Base-by-base conservation (phyloP, 805 yeast species). In the Alloascoidea hylecoeti region DNA sequence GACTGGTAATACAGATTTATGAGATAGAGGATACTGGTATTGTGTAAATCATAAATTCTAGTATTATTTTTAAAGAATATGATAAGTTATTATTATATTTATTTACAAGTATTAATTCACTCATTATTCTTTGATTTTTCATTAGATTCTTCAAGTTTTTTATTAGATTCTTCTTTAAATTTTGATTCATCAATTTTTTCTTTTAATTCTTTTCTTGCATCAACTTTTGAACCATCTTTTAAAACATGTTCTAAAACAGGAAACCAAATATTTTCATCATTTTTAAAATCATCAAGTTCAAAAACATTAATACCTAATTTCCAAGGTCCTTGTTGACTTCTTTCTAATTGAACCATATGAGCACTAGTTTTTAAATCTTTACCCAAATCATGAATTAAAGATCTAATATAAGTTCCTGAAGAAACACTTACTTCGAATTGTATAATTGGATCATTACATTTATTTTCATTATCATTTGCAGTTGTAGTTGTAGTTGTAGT, bases 391-490 rank as follows among this genome's bases (percentile, higher is more conserved):
- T 94, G 84, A 36, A 92, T 67, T 39, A 92, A 60, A 2, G 96
- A 80, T 46, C 99, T 69, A 36, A 92, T 86, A 50, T 92, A 92
- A 0, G 97, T 92, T 1, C 99, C 99, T 0, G 96, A 85, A 1
- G 95, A 80, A 1, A 89, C 98, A 27, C 72, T 68, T 3, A 94
- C 72, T 13, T 68, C 70, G 46, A 92, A 72, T 48, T 80, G 88
- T 17, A 89, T 49, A 36, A 79, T 48, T 1, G 61, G 61, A 5
- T 50, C 50, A n/a, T 41, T 13, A 17, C 37, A 39, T 3, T 34
- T 4, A 14, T 33, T 38, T 43, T 69, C 64, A 41, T 63, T 67
- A 2, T 44, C 49, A 2, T 61, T 68, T 2, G 65, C 65, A 19
- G 49, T 45, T 16, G 50, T 54, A 5, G 38, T 34, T 55, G 49